Evolutionary conservation across 352 stramenopile species (phyloP), one percentile per base, ranked within the genome.

Genomic region (Phytophthora uliginosa): DNA sequence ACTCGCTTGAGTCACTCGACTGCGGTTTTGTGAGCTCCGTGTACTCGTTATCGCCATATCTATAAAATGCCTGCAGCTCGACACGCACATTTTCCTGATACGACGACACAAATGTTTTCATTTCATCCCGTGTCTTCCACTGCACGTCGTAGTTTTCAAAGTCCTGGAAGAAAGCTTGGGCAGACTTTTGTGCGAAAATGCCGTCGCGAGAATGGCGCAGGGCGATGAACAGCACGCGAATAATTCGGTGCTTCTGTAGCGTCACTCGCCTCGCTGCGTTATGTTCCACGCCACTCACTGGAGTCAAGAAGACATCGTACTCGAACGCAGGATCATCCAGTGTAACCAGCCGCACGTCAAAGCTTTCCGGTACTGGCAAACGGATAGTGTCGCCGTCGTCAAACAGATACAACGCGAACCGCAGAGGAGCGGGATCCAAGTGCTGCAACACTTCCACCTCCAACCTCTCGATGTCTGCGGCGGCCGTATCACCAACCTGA

Each of bases 391-490:
- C 57, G 13, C 58, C 66, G 38, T 81, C 66, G 13, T 81, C 70
- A 42, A 81, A 81, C 15, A 78, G 59, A 55, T 78, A 81, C 38
- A 81, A 24, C 1, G 73, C 53, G 24, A 81, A 64, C 13, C 70
- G 40, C 20, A 67, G 50, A 5, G 60, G 47, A 47, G 53, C 33
- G 31, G 40, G 26, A 4, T 51, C 31, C 6, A 67, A 67, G 0
- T 12, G 15, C 24, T 64, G 62, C 18, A 72, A 34, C 13, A 67
- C 51, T 3, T 67, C 33, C 13, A n/a, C 8, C 20, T 76, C 69
- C 69, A 63, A 76, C 17, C 17, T 40, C 17, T 71, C 12, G 36
- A 76, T 54, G 5, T 61, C 55, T 22, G 34, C 66, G 8, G 42
- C 45, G 4, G 24, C 22, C 18, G 13, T 40, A 17, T 57, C 61